Percentiles rank a stretch among this genome's conserved stretches.
phyloP scores from a whole-genome alignment of 2,329 filamentous ascomycete species.

The Claviceps capensis region DNA sequence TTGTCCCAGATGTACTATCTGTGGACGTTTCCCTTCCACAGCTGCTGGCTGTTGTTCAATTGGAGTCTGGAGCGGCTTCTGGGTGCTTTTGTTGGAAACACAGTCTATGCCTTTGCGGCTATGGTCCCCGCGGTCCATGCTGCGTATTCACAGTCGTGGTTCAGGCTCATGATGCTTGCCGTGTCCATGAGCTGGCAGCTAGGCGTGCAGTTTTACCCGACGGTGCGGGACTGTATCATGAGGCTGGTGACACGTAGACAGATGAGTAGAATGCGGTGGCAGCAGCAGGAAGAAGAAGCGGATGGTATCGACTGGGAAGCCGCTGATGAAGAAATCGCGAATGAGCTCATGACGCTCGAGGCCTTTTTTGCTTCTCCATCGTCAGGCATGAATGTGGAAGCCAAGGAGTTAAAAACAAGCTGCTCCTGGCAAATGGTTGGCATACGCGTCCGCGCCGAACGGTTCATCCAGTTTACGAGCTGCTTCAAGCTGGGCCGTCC shows the following conservation, averaged over 20 bases:
- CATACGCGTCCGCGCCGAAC: slow-evolving; percentile 8
- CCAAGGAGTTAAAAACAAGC: background rate
- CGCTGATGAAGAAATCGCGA: slow-evolving; percentile 5
- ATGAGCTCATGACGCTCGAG: slow-evolving; percentile 6
- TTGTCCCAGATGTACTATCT: slow-evolving; percentile 10
- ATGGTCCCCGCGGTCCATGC: slow-evolving; percentile 7
- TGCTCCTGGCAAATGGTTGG: slow-evolving; percentile 6
- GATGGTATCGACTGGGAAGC: slow-evolving; percentile 6
- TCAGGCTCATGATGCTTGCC: slow-evolving; percentile 10
- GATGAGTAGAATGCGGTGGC: slow-evolving; percentile 4
- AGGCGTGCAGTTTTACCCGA: slow-evolving; percentile 8
- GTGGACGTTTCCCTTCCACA: slow-evolving; percentile 8
- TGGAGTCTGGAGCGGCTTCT: slow-evolving; percentile 11
- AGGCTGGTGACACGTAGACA: slow-evolving; percentile 7
- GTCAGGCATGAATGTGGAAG: background rate
- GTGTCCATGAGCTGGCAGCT: slow-evolving; percentile 10
- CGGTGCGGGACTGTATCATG: slow-evolving; percentile 7
- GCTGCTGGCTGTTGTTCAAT: slow-evolving; percentile 10
- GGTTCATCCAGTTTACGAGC: slow-evolving; percentile 10
- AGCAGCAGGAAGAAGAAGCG: background rate
- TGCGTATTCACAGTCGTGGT: slow-evolving; percentile 8
- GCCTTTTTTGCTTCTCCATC: background rate
- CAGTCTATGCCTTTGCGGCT: slow-evolving; percentile 10
- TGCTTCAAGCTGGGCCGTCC: slow-evolving; percentile 8
- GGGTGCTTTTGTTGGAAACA: slow-evolving; percentile 10